Base-by-base conservation (phyloP, 176 grass and related monocot species). In the Avena atlantica region DNA sequence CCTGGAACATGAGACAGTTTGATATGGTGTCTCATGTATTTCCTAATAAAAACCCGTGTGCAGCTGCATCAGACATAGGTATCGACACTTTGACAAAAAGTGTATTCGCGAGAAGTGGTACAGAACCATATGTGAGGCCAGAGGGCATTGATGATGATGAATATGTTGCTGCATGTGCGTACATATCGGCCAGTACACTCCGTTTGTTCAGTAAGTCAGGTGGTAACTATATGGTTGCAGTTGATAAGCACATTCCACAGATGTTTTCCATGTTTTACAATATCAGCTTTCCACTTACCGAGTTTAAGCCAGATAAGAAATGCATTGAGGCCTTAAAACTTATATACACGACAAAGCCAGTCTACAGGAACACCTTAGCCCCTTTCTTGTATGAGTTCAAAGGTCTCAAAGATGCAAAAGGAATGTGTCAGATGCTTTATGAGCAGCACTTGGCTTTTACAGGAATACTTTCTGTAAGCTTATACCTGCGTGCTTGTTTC, bases 361-460 rank as follows among this genome's bases (percentile, higher is more conserved):
- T 16, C 72, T 76, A 76, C 72, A 51, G 23, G 48, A 76, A 76
- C 48, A 76, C 72, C 21, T 76, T 76, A 25, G 72, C 72, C 23
- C 72, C 48, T 76, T 76, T 76, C 72, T 17, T 76, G 47, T 76
- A 76, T 76, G 23, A 52, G 48, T 76, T 76, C 72, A 76, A 76
- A 15, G 48, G 72, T 29, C 72, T 76, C 6, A 50, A 50, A 17
- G 23, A 76, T 52, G 48, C 72, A 2, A 76, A 76, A 9, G 13
- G 6, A 76, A 76, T 76, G 72, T 76, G 72, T 29, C 72, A 76
- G 48, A 76, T 76, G 72, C 72, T 76, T 52, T 76, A 76, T 52
- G 72, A 76, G 72, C 72, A 76, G 72, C 13, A 76, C 48, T 52
- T 76, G 72, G 13, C 72, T 27, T 76, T 29, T 76, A 29, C 72